phyloP scores from a whole-genome alignment of 495 filamentous ascomycete species.

The Glonium stellatum region DNA sequence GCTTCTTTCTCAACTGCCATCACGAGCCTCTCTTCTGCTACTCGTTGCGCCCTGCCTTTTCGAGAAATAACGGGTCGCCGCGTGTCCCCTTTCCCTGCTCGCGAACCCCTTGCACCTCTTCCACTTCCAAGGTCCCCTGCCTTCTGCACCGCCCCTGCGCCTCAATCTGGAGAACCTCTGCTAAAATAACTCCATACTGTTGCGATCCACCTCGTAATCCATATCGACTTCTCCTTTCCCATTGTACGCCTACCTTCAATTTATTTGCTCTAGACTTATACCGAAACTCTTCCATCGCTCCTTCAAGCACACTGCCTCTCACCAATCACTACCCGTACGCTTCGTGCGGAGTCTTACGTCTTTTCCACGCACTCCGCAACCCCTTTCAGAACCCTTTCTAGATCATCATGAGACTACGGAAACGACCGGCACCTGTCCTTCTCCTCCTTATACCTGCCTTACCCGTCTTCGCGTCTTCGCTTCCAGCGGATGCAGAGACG shows the following conservation, averaged over 20 bases:
- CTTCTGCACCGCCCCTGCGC: background rate
- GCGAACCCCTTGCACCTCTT: background rate
- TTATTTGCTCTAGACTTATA: background rate
- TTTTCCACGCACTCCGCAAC: conserved; percentile 9
- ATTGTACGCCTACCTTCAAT: background rate
- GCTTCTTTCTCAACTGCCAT: no score
- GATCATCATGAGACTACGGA: conserved; percentile 43
- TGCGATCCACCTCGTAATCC: background rate
- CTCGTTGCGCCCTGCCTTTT: background rate
- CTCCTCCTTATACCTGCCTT: conserved; percentile 41
- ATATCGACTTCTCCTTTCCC: background rate
- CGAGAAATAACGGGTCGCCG: background rate
- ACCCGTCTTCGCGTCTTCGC: conserved; percentile 28
- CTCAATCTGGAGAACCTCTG: conserved; percentile 5
- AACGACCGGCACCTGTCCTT: conserved; percentile 38
- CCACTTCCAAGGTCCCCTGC: background rate
- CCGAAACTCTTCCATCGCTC: background rate
- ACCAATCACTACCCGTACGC: background rate
- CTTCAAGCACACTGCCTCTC: background rate
- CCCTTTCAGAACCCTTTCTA: conserved; percentile 6
- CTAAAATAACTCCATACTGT: background rate
- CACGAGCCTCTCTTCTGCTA: background rate
- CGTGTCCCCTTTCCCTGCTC: background rate
- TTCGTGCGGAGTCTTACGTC: background rate
- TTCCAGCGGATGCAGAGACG: conserved; percentile 19